phyloP scores from a whole-genome alignment of 2,329 filamentous ascomycete genomes.

The Cladophialophora chaetospira region DNA sequence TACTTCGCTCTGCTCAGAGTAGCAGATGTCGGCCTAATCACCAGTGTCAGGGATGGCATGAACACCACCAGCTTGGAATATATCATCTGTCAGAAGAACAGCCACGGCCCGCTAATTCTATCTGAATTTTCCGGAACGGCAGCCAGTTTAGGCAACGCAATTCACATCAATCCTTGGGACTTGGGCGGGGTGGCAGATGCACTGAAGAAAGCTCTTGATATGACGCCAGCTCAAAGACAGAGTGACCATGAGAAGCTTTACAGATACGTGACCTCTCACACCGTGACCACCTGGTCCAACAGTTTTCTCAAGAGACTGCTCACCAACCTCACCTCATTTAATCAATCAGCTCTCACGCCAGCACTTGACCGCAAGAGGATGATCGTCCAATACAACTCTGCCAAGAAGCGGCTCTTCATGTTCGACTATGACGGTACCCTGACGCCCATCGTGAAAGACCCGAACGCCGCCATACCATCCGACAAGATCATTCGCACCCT shows the following conservation, averaged over 20 bases:
- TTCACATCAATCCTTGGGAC: constrained; percentile 98
- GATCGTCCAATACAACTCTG: constrained; percentile 71
- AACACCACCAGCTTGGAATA: constrained; percentile 97
- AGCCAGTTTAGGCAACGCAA: constrained; percentile 78
- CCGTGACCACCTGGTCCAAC: constrained; percentile 81
- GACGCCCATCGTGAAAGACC: constrained; percentile 91
- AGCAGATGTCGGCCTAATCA: constrained; percentile 90
- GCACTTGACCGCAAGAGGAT: constrained; percentile 74
- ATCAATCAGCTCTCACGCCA: constrained; percentile 75
- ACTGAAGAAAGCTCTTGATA: constrained; percentile 78
- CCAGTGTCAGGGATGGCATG: constrained; percentile 95
- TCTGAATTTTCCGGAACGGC: constrained; percentile 97
- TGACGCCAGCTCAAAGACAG: constrained; percentile 67
- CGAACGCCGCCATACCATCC: constrained; percentile 83
- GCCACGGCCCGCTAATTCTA: constrained; percentile 83
- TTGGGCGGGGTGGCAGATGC: constrained; percentile 78
- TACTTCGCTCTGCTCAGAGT: constrained; percentile 92
- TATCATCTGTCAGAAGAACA: constrained; percentile 85
- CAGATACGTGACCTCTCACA: constrained; percentile 80
- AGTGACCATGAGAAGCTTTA: constrained; percentile 75
- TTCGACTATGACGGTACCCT: constrained; percentile 98
- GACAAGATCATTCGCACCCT: constrained; percentile 78
- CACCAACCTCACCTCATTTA: constrained; percentile 75
- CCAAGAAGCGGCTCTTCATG: constrained; percentile 86
- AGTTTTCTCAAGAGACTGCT: constrained; percentile 77